phyloP scores from a whole-genome alignment of 306 rosid genomes.

The Trichosanthes cucumerina region DNA sequence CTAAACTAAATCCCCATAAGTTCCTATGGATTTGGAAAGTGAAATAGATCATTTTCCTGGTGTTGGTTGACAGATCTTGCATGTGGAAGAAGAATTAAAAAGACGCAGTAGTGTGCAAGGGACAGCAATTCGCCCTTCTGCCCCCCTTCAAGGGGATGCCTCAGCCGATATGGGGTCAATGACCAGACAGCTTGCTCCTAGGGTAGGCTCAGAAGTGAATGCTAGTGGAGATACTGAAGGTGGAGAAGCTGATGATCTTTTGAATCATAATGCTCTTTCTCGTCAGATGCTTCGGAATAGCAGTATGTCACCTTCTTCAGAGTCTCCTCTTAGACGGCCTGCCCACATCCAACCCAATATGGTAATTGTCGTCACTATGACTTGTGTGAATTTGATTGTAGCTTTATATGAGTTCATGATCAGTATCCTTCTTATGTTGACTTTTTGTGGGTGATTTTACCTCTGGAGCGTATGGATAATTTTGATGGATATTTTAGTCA shows the following conservation, averaged over 20 bases:
- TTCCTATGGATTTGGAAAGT: background rate
- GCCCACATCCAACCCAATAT: constrained; percentile 33
- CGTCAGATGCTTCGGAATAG: constrained; percentile 43
- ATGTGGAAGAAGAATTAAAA: constrained; percentile 87
- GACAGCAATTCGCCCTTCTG: constrained; percentile 32
- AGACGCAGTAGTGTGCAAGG: constrained; percentile 53
- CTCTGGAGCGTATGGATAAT: background rate
- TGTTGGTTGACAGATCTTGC: constrained; percentile 53
- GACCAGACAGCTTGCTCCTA: constrained; percentile 37
- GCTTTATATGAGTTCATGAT: background rate
- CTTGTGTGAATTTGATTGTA: background rate
- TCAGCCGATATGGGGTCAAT: constrained; percentile 56
- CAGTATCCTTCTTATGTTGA: background rate
- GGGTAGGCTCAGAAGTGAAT: constrained; percentile 51
- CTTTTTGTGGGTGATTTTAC: background rate
- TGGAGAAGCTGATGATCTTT: constrained; percentile 57
- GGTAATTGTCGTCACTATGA: constrained; percentile 32
- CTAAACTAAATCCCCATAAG: background rate
- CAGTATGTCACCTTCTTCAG: constrained; percentile 87
- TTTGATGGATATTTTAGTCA: background rate
- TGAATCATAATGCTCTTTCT: constrained; percentile 41
- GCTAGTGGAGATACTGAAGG: constrained; percentile 57
- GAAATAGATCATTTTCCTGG: background rate
- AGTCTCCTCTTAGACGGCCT: constrained; percentile 79
- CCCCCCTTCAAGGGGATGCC: constrained; percentile 49